phyloP scores from a whole-genome alignment of 805 yeast species.

The Starmera caribaea region DNA sequence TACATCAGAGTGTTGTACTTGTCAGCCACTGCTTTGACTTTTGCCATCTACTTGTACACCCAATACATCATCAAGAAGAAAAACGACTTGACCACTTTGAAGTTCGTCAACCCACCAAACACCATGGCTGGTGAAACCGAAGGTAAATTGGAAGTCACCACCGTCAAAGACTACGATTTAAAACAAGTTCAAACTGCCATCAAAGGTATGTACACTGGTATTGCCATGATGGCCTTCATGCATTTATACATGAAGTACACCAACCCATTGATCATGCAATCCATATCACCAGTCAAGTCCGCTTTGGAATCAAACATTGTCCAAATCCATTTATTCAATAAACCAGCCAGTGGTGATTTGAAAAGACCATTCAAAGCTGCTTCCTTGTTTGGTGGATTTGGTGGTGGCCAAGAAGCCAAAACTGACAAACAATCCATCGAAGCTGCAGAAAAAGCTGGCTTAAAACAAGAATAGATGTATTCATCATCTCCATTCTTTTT shows the following conservation, averaged over 20 bases:
- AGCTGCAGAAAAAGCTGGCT: conserved; percentile 75
- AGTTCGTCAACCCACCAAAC: conserved; percentile 80
- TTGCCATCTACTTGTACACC: conserved; percentile 58
- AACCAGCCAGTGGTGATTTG: conserved; percentile 78
- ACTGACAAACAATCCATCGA: conserved; percentile 85
- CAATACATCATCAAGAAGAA: conserved; percentile 52
- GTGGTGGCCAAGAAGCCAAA: conserved; percentile 39
- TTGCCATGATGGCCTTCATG: conserved; percentile 98
- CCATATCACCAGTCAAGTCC: conserved; percentile 80
- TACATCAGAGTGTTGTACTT: conserved; percentile 70
- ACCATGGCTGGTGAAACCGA: conserved; percentile 70
- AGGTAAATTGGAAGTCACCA: conserved; percentile 71
- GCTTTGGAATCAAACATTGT: conserved; percentile 87
- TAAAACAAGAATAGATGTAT: conserved; percentile 68
- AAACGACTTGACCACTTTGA: conserved; percentile 87
- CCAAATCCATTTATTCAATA: conserved; percentile 79
- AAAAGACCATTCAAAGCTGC: conserved; percentile 95
- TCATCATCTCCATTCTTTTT: background rate
- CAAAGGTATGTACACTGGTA: conserved; percentile 76
- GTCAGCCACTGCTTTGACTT: conserved; percentile 53
- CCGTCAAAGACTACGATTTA: conserved; percentile 91
- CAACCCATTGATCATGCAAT: conserved; percentile 93
- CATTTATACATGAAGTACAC: conserved; percentile 96
- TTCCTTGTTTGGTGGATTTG: conserved; percentile 57
- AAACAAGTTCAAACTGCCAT: conserved; percentile 72